Evolutionary conservation across 345 rosid species (phyloP).

Genomic region (Alliaria petiolata): DNA sequence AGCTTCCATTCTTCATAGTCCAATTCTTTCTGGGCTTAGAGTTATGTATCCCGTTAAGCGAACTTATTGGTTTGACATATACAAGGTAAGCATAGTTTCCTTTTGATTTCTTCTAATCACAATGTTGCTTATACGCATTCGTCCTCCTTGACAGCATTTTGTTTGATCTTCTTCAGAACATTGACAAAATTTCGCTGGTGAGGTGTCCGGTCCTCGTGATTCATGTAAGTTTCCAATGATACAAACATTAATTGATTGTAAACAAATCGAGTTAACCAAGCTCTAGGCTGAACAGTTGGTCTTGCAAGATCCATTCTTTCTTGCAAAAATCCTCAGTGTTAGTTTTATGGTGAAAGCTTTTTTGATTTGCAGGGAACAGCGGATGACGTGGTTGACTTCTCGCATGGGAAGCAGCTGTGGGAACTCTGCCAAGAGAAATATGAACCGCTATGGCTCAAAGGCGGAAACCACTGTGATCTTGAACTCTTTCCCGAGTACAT

Average conservation of each 20-base stretch:
- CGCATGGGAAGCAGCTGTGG: conserved; percentile 97
- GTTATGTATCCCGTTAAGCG: conserved; percentile 98
- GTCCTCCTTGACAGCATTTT: not conserved
- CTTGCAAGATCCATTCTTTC: not conserved
- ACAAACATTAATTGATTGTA: not conserved
- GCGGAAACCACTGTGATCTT: conserved; percentile 86
- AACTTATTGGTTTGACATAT: conserved; percentile 93
- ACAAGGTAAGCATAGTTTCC: conserved; percentile 53
- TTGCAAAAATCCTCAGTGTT: not conserved
- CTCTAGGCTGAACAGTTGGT: not conserved
- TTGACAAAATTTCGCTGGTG: conserved; percentile 83
- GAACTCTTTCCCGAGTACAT: conserved; percentile 82
- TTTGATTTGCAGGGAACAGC: conserved; percentile 68
- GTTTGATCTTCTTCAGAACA: conserved; percentile 52
- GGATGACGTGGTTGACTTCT: conserved; percentile 89
- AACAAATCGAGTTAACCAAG: not conserved
- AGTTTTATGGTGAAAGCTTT: not conserved
- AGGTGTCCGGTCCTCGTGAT: conserved; percentile 89
- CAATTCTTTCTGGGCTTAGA: conserved; percentile 89
- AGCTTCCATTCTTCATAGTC: conserved; percentile 92
- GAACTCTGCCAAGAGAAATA: conserved; percentile 91
- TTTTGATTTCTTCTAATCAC: not conserved
- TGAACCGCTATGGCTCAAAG: conserved; percentile 90
- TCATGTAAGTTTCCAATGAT: conserved; percentile 60
- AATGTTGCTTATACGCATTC: not conserved